Conservation (phyloP, 441 rosid species). For the Adansonia madagascariensis region DNA sequence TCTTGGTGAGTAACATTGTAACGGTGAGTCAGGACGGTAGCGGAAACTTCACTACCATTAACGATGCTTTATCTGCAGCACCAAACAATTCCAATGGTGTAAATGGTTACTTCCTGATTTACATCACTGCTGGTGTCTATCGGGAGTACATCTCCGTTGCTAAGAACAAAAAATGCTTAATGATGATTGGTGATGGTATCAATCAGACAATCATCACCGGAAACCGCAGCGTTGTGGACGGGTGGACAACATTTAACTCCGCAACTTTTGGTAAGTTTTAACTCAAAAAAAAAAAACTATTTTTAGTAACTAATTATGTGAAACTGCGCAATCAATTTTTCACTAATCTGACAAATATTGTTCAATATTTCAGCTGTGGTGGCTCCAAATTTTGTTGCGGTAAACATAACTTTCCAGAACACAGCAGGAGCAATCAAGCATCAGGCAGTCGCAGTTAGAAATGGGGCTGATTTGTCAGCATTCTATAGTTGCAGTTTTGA, state of each 20-base stretch:
- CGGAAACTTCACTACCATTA: conserved; percentile 73
- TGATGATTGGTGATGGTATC: conserved; percentile 93
- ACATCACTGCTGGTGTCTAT: conserved; percentile 65
- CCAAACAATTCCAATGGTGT: conserved; percentile 64
- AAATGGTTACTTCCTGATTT: conserved; percentile 78
- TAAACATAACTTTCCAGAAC: conserved; percentile 57
- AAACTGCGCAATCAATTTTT: neutral
- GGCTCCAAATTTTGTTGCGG: conserved; percentile 54
- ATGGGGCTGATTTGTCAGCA: conserved; percentile 61
- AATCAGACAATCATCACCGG: conserved; percentile 84
- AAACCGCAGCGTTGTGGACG: conserved; percentile 76
- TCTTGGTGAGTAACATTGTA: conserved; percentile 59
- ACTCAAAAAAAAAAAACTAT: neutral
- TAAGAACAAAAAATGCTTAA: conserved; percentile 66
- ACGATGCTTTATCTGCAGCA: conserved; percentile 67
- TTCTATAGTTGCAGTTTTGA: conserved; percentile 68
- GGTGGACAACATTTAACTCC: conserved; percentile 92
- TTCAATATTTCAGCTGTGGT: conserved; percentile 49
- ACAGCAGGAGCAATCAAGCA: conserved; percentile 67
- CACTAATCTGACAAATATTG: neutral
- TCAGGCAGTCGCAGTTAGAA: conserved; percentile 64
- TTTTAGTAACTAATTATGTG: no score
- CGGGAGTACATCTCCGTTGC: conserved; percentile 72
- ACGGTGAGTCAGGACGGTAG: conserved; percentile 68
- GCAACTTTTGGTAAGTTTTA: conserved; percentile 71